Conservation (phyloP, 495 filamentous ascomycete genomes). For the Penicillium bialowiezense region DNA sequence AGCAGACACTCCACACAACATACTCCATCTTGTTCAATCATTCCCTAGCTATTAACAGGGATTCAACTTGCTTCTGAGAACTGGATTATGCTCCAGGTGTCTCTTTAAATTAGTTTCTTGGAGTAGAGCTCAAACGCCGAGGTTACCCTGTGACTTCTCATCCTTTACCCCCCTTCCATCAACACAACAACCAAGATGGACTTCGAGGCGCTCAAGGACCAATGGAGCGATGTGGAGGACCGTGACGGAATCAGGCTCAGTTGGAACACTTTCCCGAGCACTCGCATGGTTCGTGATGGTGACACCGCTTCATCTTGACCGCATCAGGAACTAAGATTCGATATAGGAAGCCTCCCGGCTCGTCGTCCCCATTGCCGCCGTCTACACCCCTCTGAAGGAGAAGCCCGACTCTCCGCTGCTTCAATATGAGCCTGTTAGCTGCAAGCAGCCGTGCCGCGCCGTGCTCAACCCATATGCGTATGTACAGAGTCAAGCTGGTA, state of each 20-base stretch:
- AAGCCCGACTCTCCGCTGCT: slow-evolving; percentile 85
- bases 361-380: slow-evolving; percentile 93
- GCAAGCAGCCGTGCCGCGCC: slow-evolving; percentile 93
- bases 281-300: slow-evolving; percentile 74
- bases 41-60: slow-evolving; percentile 20
- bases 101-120: slow-evolving; percentile 18
- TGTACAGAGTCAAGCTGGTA: slow-evolving; percentile 17
- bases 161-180: slow-evolving; percentile 22
- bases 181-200: slow-evolving; percentile 56
- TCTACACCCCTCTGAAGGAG: slow-evolving; percentile 96
- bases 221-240: slow-evolving; percentile 97
- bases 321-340: slow-evolving; percentile 24
- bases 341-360: slow-evolving; percentile 89
- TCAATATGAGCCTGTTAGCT: slow-evolving; percentile 96
- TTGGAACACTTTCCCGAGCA: slow-evolving; percentile 99
- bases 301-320: slow-evolving; percentile 1
- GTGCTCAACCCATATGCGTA: slow-evolving; percentile 98
- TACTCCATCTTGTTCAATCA: slow-evolving; percentile 16
- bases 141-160: slow-evolving; percentile 14
- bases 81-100: slow-evolving; percentile 35
- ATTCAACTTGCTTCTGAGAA: slow-evolving; percentile 20
- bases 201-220: slow-evolving; percentile 84
- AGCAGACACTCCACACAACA: slow-evolving; percentile 36
- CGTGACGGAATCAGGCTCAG: slow-evolving; percentile 94
- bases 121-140: slow-evolving; percentile 13